Base-by-base conservation (phyloP, 1,284 basidiomycete species). In the Somion occarium region DNA sequence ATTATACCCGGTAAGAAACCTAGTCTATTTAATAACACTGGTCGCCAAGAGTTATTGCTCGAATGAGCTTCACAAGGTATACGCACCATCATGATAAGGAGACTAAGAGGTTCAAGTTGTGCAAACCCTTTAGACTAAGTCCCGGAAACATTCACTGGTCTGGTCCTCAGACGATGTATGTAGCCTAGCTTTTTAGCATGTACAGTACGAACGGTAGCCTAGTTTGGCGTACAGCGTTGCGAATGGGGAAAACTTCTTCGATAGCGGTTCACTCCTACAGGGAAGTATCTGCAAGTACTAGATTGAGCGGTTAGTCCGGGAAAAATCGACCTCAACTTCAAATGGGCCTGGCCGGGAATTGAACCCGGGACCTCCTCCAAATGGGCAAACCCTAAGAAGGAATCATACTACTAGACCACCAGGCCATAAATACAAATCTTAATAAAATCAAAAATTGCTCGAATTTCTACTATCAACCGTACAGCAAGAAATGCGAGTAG, bases 301-400 rank as follows among this genome's bases (percentile, higher is more conserved):
- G 34, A 37, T 11, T 37, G 11, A 37, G 34, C 34, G 34, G 11
- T 37, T 37, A n/a, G 34, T 9, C 34, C 11, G 11, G 11, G 9
- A 37, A 37, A 9, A 9, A 11, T 37, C 34, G 9, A 37, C n/a
- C 9, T 11, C 34, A 37, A 37, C 9, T 11, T 37, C 34, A 11
- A n/a, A 41, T 43, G 83, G 83, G 82, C 83, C 82, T 85, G 78
- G 79, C 82, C 79, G 82, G 83, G 83, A 85, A 85, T 85, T 85
- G 84, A 87, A 85, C 84, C 83, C 81, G 80, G 83, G 83, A 86
- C 83, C 83, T 85, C 84, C 82, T 85, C 82, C 82, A 84, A 55
- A 66, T n/a, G n/a, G n/a, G n/a, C n/a, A n/a, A n/a, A n/a, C n/a
- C n/a, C n/a, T n/a, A n/a, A n/a, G n/a, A n/a, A n/a, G n/a, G n/a